Evolutionary conservation across 257 asterid species (phyloP), one percentile per base, ranked within the genome.

Genomic region (Ilex aquifolium): DNA sequence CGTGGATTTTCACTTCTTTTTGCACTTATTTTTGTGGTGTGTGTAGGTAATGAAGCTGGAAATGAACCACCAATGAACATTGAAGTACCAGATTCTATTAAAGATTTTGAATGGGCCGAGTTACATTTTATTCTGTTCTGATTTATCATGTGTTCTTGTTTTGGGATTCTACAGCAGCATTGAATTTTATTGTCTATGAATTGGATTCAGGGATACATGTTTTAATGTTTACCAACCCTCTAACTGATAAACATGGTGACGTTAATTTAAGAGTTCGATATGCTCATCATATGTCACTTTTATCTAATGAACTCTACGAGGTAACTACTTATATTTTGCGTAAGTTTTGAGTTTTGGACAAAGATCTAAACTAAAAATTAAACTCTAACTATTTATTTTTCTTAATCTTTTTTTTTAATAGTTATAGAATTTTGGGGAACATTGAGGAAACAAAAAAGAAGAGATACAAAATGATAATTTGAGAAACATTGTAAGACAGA

Each of bases 1-100:
- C 15, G 10, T 52, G 10, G 8, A 5, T 36, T 7, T n/a, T 6
- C 10, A 52, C 15, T 52, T n/a, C 3, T 52, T 21, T 2, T 3
- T 21, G 29, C 15, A 2, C 10, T 52, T 6, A 3, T n/a, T 52
- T 7, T 14, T 6, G n/a, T 52, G 3, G 40, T n/a, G n/a, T n/a
- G n/a, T 8, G 9, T 15, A 48, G 53, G 53, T 48, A 48, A 48
- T 48, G 53, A 48, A 48, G 53, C 53, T 52, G 57, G 30, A 52
- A 55, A 14, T 50, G 52, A 60, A 31, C 60, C 65, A 13, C 57
- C 17, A 27, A 1, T 68, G 12, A 68, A 68, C 52, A 60, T 68
- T 29, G 52, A 68, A 68, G 72, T 68, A 68, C 30, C 32, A 9
- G 40, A 36, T 36, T 7, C 40, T 3, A 36, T 36, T 36, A 7